Evolutionary conservation across 208 protist genomes (phyloP), one percentile per base, ranked within the genome.

Genomic region (Leishmania martiniquensis): DNA sequence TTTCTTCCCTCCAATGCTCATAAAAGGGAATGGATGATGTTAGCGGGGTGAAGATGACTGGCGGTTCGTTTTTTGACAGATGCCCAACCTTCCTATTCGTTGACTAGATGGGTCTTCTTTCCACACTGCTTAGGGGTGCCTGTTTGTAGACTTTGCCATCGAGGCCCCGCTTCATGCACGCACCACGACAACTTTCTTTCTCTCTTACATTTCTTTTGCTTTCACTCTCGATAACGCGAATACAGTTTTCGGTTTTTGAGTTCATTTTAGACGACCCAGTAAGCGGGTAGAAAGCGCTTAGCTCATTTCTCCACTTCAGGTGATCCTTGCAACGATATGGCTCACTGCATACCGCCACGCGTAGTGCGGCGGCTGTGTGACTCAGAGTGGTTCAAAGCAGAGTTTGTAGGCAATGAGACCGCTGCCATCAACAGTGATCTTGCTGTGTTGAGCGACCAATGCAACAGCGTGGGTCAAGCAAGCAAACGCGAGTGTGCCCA

Each of bases 401-500:
- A 32, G 76, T 76, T 79, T 54, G 42, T 49, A 29, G 47, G 42
- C 29, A 72, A 74, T 29, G 44, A 13, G 44, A 17, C 2, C 22
- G n/a, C 2, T 6, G 32, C 63, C 15, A 39, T 9, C 25, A 47
- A 34, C 45, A 29, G 42, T 25, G 79, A 72, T 29, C 74, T 83
- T 6, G 29, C 32, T 7, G 79, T 83, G 34, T 22, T 12, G 13
- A 79, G 77, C 70, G 47, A 44, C 22, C 42, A 80, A 37, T 79
- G 77, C 54, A 5, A 15, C 42, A 51, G 63, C 52, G 25, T 60
- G 69, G 83, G 76, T 39, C 78, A 75, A 32, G 70, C 76, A 69
- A 47, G 76, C 68, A 71, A 74, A 32, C 77, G 85, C 7, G 78
- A 80, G 39, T 78, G 80, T 66, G 68, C 37, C 60, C 78, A 85